Percentiles rank a stretch among this genome's conserved stretches.
phyloP scores from a whole-genome alignment of 2,329 filamentous ascomycete genomes.

The Penicillium crustosum region DNA sequence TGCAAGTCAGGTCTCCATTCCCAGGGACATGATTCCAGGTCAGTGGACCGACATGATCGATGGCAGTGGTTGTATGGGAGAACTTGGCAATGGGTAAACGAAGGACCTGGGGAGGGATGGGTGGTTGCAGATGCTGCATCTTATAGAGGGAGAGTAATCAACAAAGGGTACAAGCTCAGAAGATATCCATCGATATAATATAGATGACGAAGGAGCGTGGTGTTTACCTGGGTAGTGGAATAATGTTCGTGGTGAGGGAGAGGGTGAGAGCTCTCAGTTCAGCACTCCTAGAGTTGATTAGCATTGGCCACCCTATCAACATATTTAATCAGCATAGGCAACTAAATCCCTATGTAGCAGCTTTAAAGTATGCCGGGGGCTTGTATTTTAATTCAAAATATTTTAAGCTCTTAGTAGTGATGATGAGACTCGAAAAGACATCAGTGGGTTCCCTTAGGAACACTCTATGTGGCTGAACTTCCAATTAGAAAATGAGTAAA shows the following conservation, averaged over 20 bases:
- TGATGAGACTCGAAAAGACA: neutral
- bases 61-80: conserved; percentile 44
- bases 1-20: conserved; percentile 35
- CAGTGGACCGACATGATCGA: conserved; percentile 40
- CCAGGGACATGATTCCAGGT: conserved; percentile 47
- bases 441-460: neutral
- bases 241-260: neutral
- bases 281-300: neutral
- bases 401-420: neutral
- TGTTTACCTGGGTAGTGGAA: neutral
- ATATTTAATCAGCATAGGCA: neutral
- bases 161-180: neutral
- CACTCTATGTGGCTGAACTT: too few species aligned
- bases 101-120: conserved; percentile 17
- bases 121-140: conserved; percentile 3
- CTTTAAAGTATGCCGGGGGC: neutral
- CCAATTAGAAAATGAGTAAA: neutral
- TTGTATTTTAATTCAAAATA: neutral
- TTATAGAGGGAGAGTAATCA: neutral
- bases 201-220: neutral
- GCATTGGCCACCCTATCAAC: neutral
- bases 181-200: neutral
- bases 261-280: neutral
- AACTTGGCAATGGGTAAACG: conserved; percentile 43
- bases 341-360: too few species aligned